phyloP scores from a whole-genome alignment of 2,329 filamentous ascomycete genomes.

The Penicillium griseofulvum region DNA sequence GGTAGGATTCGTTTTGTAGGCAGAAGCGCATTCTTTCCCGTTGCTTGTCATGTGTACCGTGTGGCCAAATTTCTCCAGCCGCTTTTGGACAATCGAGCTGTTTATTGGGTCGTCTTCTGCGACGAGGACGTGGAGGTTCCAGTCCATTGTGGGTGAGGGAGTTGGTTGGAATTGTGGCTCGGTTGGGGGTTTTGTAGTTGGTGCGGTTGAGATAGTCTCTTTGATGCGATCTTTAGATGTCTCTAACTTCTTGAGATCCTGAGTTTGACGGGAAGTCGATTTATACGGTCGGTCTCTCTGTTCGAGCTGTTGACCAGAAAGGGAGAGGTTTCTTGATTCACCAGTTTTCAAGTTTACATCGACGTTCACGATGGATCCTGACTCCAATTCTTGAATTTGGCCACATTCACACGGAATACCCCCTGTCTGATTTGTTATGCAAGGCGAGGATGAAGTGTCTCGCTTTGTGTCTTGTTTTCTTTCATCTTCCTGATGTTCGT shows the following conservation, averaged over 20 bases:
- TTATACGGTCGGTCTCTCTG: neutral
- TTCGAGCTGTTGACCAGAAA: conserved; percentile 6
- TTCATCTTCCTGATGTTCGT: neutral
- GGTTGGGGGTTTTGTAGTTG: neutral
- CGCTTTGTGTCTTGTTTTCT: neutral
- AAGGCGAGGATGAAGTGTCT: neutral
- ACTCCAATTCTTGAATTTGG: neutral
- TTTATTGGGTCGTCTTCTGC: conserved; percentile 90
- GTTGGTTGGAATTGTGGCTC: neutral
- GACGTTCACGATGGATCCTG: conserved; percentile 7
- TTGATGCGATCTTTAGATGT: neutral
- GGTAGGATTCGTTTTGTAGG: conserved; percentile 62
- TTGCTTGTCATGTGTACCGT: conserved; percentile 71
- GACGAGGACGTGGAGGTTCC: conserved; percentile 59
- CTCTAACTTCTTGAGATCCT: neutral
- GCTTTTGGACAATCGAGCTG: conserved; percentile 74
- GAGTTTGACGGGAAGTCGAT: neutral
- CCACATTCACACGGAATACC: conserved; percentile 14
- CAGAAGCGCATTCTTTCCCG: conserved; percentile 75
- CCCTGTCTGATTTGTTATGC: neutral
- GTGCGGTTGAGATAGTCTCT: neutral
- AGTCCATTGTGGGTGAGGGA: neutral
- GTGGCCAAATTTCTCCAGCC: conserved; percentile 74
- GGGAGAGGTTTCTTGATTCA: conserved; percentile 12
- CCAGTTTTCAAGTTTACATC: conserved; percentile 13